Base-by-base conservation (phyloP, 129 eudicot genomes). In the Chrysanthemum seticuspe region DNA sequence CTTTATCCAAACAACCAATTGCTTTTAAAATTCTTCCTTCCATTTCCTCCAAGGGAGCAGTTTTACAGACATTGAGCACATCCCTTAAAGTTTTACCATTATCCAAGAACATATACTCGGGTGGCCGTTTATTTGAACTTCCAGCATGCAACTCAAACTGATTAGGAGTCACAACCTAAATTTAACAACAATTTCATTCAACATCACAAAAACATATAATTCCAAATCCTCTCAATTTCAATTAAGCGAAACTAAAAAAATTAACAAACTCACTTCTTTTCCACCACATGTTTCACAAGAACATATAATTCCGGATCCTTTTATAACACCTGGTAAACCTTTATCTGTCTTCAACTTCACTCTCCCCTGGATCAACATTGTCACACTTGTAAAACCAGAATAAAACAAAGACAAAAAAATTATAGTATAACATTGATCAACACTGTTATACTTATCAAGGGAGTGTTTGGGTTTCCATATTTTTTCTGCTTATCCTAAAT, bases 81-180 rank as follows among this genome's bases (percentile, higher is more conserved):
- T 90, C 96, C 50, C 96, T 86, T 14, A 94, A 79, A 47, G 86
- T 87, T 34, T 74, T 83, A 5, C 98, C 97, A 62, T 94, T 94
- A 65, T 85, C 93, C 86, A 94, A 64, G 63, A 79, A 87, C 21
- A 90, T 79, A 76, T 90, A 90, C 64, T 94, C 98, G 0, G 98
- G 89, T 31, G 98, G 96, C 19, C 97, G 90, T 75, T 86, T 94
- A 76, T 90, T 89, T 10, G 87, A 79, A 90, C 97, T 90, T 72
- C 88, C 87, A 1, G 98, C 98, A 80, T 94, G 98, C 84, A 88
- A 13, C 79, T 90, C 98, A 76, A 94, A 94, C 66, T 84, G 88
- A 69, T 78, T 87, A 47, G 98, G 96, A 13, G 85, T 86, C 13
- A 90, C 84, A 72, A 84, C 83, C 98, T 94, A 69, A 64, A 76